Base-by-base conservation (phyloP, 2,329 filamentous ascomycete genomes). In the Xylaria sp. region DNA sequence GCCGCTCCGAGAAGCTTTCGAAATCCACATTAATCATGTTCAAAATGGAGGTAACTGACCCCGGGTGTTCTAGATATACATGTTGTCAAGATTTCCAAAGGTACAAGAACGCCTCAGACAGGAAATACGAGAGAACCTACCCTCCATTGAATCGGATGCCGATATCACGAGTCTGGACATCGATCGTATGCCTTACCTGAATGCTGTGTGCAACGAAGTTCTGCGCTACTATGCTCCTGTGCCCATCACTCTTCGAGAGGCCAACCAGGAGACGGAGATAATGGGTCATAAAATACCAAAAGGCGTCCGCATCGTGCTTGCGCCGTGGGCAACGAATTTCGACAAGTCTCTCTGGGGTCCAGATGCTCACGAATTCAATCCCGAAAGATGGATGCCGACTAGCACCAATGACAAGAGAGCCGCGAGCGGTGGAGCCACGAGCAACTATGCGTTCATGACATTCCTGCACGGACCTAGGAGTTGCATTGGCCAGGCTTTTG, bases 401-500 rank as follows among this genome's bases (percentile, higher is more conserved):
- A 60, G 71, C n/a, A 70, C 70, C 37, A 74, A 73, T 29, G 76
- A 77, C 61, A 77, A 75, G 70, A 68, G 62, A 13, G 80, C 80
- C 4, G 87, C 87, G 57, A 86, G 85, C 41, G 92, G 92, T 6
- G 90, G 90, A 8, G 89, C 91, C 1, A 80, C 82, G 15, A 91
- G 84, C 67, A 95, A 94, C 75, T 96, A 90, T 73, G 85, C 88
- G 0, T 88, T 90, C 70, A 73, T 94, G 76, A 94, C 91, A 0
- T 97, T 97, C 77, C 75, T 97, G 60, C 92, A 96, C 73, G 93
- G 93, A 0, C 92, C 93, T 1, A 81, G 93, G 54, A 90, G 89
- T 71, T 97, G 93, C 73, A 97, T 97, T 68, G 93, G 93, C 0
- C 85, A 88, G 75, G 81, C 82, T 2, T 97, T 97, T 77, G 90